Evolutionary conservation across 306 rosid genomes (phyloP), one percentile per base, ranked within the genome.

Genomic region (Lupinus albus): DNA sequence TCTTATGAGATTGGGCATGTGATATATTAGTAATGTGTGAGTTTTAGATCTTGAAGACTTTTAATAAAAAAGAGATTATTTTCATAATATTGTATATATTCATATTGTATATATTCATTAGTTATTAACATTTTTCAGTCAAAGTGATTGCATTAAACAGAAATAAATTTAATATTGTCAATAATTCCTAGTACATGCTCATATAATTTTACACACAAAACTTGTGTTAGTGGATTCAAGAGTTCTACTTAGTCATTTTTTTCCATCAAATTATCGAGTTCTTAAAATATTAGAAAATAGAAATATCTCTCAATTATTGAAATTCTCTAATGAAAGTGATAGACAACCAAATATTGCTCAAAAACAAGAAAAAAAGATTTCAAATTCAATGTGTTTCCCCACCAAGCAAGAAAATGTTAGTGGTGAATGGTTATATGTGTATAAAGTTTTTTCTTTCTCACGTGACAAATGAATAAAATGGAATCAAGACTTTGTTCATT

Each of bases 401-500:
- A 77, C 68, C 66, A 77, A 55, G 47, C 21, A 56, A 30, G 8
- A 55, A 11, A 46, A 46, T 6, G 21, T 25, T 69, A 18, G 47
- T 32, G 50, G 41, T 47, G 47, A 57, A 56, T 33, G 60, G 59
- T 42, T 57, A 65, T 67, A 60, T 71, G 18, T 46, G 30, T 17
- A 59, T 48, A 56, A 54, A 58, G 20, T 28, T 5, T 30, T 51
- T 20, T 18, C 57, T 68, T 64, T 35, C 49, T 80, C 76, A 71
- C 64, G 78, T 78, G 79, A 67, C 71, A 41, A 48, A 46, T 73
- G 71, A 84, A 83, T 76, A 84, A 74, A 81, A 66, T 81, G 81
- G 86, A 71, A 73, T 85, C 13, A 85, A 79, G 79, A 78, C 8
- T 41, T 50, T 11, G 50, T 41, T 50, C 25, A 38, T 0, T 30